Percentiles rank a stretch among this genome's conserved stretches.
phyloP scores from a whole-genome alignment of 2,329 filamentous ascomycete genomes.

The Cladosporium halotolerans region DNA sequence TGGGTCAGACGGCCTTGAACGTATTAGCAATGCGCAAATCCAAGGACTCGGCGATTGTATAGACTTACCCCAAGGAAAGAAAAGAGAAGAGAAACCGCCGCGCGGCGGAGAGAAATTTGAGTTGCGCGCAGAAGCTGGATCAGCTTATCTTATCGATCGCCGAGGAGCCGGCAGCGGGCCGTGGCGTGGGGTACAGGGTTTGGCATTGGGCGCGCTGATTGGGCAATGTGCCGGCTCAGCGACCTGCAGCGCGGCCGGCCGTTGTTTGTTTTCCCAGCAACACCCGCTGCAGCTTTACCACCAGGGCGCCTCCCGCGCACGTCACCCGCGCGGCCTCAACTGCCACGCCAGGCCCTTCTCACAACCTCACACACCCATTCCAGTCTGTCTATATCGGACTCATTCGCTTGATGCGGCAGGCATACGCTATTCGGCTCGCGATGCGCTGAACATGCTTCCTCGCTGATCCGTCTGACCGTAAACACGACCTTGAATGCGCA shows the following conservation, averaged over 20 bases:
- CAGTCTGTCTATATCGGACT: not conserved
- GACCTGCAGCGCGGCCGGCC: no score
- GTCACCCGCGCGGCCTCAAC: not conserved
- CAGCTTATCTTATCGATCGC: conserved; percentile 7
- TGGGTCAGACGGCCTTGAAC: conserved; percentile 47
- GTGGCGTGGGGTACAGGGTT: not conserved
- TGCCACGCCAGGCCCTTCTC: not conserved
- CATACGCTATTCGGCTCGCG: not conserved
- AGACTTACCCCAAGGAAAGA: conserved; percentile 45
- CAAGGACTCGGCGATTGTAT: conserved; percentile 22
- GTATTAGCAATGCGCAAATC: conserved; percentile 54
- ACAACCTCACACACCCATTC: not conserved
- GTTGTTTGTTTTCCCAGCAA: conserved; percentile 6
- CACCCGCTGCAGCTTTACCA: not conserved
- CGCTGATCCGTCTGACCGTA: not conserved
- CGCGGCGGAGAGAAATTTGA: conserved; percentile 4
- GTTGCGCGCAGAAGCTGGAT: not conserved
- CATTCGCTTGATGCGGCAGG: conserved; percentile 10
- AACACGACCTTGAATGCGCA: not conserved
- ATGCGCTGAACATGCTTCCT: conserved; percentile 1
- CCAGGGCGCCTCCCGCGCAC: not conserved
- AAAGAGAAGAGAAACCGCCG: conserved; percentile 25
- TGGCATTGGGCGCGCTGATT: not conserved
- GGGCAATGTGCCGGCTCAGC: not conserved
- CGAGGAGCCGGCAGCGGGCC: not conserved